Evolutionary conservation across 148 eudicot genomes (phyloP).

Genomic region (Rhododendron ovatum): DNA sequence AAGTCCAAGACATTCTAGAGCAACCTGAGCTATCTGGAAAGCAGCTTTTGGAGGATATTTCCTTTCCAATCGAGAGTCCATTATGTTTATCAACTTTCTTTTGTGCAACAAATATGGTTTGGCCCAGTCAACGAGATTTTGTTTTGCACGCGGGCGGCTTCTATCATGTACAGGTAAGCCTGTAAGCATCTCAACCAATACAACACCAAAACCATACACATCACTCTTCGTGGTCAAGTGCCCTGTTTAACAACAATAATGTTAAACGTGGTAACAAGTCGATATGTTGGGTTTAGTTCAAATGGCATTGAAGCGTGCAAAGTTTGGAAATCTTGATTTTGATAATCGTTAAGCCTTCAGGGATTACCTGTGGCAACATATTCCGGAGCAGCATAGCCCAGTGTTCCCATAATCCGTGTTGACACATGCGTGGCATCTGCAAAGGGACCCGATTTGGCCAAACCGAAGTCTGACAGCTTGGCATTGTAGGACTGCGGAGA

Average conservation of each 20-base stretch:
- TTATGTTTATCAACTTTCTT: conserved; percentile 51
- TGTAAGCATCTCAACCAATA: conserved; percentile 57
- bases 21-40: conserved; percentile 49
- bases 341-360: background rate
- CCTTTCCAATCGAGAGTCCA: conserved; percentile 68
- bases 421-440: conserved; percentile 66
- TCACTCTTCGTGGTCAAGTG: conserved; percentile 80
- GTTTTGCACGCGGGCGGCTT: conserved; percentile 12
- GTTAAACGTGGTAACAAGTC: background rate
- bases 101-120: conserved; percentile 24
- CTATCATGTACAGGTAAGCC: conserved; percentile 11
- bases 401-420: conserved; percentile 74
- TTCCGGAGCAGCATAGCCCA: conserved; percentile 91
- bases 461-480: conserved; percentile 82
- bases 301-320: background rate
- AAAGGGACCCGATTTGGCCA: conserved; percentile 73
- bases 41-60: conserved; percentile 67
- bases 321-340: conserved; percentile 2
- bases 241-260: conserved; percentile 39
- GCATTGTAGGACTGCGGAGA: conserved; percentile 57
- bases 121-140: conserved; percentile 10
- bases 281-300: background rate
- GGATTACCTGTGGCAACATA: conserved; percentile 77
- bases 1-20: conserved; percentile 50
- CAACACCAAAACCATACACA: conserved; percentile 80